phyloP scores from a whole-genome alignment of 2,329 filamentous ascomycete genomes.

The Calonectria montana region DNA sequence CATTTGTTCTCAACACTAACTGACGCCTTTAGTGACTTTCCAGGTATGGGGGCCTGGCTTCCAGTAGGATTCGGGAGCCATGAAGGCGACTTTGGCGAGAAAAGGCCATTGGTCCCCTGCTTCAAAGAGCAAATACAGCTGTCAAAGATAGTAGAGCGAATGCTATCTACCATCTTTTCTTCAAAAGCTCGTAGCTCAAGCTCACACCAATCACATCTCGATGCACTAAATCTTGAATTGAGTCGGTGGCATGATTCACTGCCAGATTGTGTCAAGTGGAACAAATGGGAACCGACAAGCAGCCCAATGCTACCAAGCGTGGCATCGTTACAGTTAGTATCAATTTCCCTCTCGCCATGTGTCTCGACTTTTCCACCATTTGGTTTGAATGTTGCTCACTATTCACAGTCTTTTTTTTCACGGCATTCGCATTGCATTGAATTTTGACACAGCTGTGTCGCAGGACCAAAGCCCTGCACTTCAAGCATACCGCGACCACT shows the following conservation, averaged over 20 bases:
- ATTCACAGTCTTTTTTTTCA: conserved; percentile 1
- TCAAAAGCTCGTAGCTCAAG: neutral
- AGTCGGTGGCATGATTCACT: conserved; percentile 10
- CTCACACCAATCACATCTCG: neutral
- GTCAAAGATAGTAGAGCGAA: conserved; percentile 1
- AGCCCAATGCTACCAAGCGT: neutral
- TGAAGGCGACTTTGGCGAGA: neutral
- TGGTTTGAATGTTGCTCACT: neutral
- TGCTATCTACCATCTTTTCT: conserved; percentile 6
- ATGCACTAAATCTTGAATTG: neutral
- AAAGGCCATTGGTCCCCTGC: neutral
- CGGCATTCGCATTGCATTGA: conserved; percentile 4
- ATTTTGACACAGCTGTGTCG: neutral
- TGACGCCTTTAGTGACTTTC: neutral
- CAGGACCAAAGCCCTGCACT: neutral
- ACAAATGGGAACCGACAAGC: conserved; percentile 8
- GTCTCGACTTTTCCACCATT: neutral
- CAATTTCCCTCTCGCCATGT: neutral
- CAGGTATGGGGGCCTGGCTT: neutral
- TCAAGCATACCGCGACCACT: conserved; percentile 3
- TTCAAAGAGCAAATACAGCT: conserved; percentile 6
- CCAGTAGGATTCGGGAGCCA: neutral
- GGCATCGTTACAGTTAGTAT: conserved; percentile 1
- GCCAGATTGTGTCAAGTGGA: conserved; percentile 11
- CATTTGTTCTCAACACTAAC: neutral